These are phyloP conservation scores for Suillus paluster DNA, from an alignment of 768 basidiomycete genomes.

Conservation along the genomic window DNA sequence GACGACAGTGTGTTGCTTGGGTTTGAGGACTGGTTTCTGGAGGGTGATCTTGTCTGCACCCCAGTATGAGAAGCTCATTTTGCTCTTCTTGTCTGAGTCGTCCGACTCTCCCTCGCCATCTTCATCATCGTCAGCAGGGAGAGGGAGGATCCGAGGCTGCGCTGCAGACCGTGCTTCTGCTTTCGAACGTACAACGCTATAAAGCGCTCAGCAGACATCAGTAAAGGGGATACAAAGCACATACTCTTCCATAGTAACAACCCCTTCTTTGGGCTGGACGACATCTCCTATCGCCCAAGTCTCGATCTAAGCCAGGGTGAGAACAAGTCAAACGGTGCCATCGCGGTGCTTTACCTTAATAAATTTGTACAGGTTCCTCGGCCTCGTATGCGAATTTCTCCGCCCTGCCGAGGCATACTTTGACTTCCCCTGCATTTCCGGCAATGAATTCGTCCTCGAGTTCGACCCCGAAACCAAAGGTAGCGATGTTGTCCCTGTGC, in stretches of 20 bases:
- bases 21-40: slow-evolving; percentile 73
- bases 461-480: slow-evolving; percentile 72
- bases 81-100: slow-evolving; percentile 87
- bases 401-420: slow-evolving; percentile 86
- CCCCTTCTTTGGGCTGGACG: slow-evolving; percentile 75
- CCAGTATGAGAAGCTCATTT: slow-evolving; percentile 95
- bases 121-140: slow-evolving; percentile 68
- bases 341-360: slow-evolving; percentile 61
- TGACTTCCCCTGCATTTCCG: slow-evolving; percentile 82
- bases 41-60: slow-evolving; percentile 90
- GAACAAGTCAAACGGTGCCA: background rate
- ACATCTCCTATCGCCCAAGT: slow-evolving; percentile 85
- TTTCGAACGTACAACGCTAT: slow-evolving; percentile 73
- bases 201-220: slow-evolving; percentile 12
- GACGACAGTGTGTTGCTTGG: slow-evolving; percentile 39
- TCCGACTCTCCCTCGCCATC: slow-evolving; percentile 68
- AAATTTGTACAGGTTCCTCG: slow-evolving; percentile 93
- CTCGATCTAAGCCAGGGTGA: slow-evolving; percentile 61
- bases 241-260: slow-evolving; percentile 91
- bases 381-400: slow-evolving; percentile 74
- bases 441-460: slow-evolving; percentile 74
- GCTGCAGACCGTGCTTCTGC: slow-evolving; percentile 58
- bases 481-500: slow-evolving; percentile 86
- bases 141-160: slow-evolving; percentile 69
- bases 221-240: slow-evolving; percentile 33